phyloP scores from a whole-genome alignment of 371 early-diverging fungal genomes.

The Mucor saturninus region DNA sequence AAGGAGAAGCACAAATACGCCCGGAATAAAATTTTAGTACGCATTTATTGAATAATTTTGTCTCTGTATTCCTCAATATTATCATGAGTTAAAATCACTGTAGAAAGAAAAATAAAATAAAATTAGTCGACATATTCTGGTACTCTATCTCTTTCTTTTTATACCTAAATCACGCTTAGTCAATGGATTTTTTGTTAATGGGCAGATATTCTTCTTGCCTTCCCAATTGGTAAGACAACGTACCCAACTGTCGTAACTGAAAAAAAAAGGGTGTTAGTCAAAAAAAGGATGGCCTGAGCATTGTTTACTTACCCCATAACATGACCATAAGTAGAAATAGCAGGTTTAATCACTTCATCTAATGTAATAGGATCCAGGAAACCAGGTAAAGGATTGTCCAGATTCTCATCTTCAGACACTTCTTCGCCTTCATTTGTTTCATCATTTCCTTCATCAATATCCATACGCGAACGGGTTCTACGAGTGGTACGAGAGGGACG shows the following conservation, averaged over 20 bases:
- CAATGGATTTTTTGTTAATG: constrained; percentile 91
- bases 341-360: constrained; percentile 89
- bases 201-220: constrained; percentile 86
- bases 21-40: not conserved
- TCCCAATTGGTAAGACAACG: constrained; percentile 84
- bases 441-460: constrained; percentile 3
- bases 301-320: constrained; percentile 77
- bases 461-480: constrained; percentile 23
- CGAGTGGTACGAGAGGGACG: constrained; percentile 30
- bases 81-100: constrained; percentile 39
- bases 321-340: constrained; percentile 95
- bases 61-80: constrained; percentile 43
- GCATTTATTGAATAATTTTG: constrained; percentile 29
- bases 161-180: constrained; percentile 84
- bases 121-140: not conserved
- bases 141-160: not conserved
- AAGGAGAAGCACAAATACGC: constrained; percentile 1
- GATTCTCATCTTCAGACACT: constrained; percentile 39
- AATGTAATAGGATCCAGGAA: constrained; percentile 93
- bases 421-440: constrained; percentile 19
- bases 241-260: constrained; percentile 88
- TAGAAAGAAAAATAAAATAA: not conserved
- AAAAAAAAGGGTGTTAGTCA: too few species aligned
- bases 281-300: too few species aligned
- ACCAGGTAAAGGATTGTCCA: constrained; percentile 85